A percentile compares a stretch with the other conserved stretches of the same genome.
Evolutionary conservation across 1,139 yeast species (phyloP).

Genomic region (Candida frijolesensis): DNA sequence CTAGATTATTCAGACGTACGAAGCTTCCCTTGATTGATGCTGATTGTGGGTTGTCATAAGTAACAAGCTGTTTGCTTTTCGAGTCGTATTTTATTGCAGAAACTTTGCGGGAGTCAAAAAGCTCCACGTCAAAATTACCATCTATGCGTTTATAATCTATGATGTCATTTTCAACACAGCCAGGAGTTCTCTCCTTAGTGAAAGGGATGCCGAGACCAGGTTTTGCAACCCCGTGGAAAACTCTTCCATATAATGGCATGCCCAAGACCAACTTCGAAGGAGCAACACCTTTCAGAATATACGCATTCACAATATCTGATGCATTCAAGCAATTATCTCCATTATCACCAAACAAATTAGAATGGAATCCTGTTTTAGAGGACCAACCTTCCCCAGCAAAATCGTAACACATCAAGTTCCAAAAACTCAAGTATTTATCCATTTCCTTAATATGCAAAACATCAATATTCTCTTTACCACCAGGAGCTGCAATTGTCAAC

Average conservation of each 20-base stretch:
- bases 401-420: slow-evolving; percentile 94
- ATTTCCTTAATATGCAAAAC: slow-evolving; percentile 50
- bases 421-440: slow-evolving; percentile 61
- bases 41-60: slow-evolving; percentile 67
- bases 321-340: slow-evolving; percentile 50
- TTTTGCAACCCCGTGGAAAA: slow-evolving; percentile 48
- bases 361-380: slow-evolving; percentile 58
- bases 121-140: slow-evolving; percentile 35
- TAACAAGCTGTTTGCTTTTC: slow-evolving; percentile 43
- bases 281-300: slow-evolving; percentile 43
- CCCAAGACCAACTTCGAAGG: slow-evolving; percentile 70
- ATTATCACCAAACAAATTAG: slow-evolving; percentile 57
- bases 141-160: slow-evolving; percentile 60
- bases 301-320: slow-evolving; percentile 51
- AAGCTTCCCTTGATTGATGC: slow-evolving; percentile 62
- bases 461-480: slow-evolving; percentile 49
- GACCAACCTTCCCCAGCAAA: slow-evolving; percentile 79
- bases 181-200: slow-evolving; percentile 24
- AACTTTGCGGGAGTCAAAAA: slow-evolving; percentile 52
- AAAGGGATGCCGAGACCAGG: slow-evolving; percentile 46
- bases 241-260: slow-evolving; percentile 86
- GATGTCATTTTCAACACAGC: slow-evolving; percentile 43
- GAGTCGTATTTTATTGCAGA: slow-evolving; percentile 60
- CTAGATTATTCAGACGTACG: slow-evolving; percentile 50
- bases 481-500: slow-evolving; percentile 79